Evolutionary conservation across 805 yeast species (phyloP).

Genomic region (Jamesozyma jinghongensis): DNA sequence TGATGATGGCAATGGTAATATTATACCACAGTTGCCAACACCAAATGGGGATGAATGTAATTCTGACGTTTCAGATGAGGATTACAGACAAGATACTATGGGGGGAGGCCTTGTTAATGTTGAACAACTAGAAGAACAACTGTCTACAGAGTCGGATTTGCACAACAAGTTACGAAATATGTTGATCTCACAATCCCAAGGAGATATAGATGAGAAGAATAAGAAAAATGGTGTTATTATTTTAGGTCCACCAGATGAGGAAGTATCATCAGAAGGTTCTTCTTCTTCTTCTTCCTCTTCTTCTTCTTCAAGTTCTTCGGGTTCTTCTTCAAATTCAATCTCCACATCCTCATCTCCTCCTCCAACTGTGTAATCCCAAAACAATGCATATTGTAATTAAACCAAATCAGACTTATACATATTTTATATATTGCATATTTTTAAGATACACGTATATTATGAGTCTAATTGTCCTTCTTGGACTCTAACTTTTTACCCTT

Average conservation of each 20-base stretch:
- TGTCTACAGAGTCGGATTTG: conserved; percentile 24
- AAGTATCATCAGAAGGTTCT: not conserved
- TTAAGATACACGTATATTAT: not conserved
- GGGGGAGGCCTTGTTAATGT: conserved; percentile 16
- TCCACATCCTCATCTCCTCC: no score
- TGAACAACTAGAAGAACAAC: conserved; percentile 15
- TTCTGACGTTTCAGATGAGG: conserved; percentile 1
- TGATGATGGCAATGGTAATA: conserved; percentile 20
- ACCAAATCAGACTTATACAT: not conserved
- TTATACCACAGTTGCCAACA: conserved; percentile 15
- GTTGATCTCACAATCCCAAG: conserved; percentile 19
- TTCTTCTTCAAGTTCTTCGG: no score
- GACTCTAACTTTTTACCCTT: conserved; percentile 1
- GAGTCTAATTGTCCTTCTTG: not conserved
- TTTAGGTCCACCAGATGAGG: conserved; percentile 19
- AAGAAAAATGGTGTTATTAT: conserved; percentile 28
- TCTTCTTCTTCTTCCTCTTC: no score
- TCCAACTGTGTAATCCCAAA: no score
- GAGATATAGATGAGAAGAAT: conserved; percentile 23
- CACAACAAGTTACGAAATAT: conserved; percentile 24
- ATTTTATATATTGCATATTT: not conserved
- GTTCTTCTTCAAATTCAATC: not conserved
- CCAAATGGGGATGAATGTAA: not conserved
- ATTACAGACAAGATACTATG: not conserved
- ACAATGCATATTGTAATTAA: not conserved